These are phyloP conservation scores for Serendipita indica DNA, from an alignment of 768 basidiomycete genomes.

Conservation along the genomic window DNA sequence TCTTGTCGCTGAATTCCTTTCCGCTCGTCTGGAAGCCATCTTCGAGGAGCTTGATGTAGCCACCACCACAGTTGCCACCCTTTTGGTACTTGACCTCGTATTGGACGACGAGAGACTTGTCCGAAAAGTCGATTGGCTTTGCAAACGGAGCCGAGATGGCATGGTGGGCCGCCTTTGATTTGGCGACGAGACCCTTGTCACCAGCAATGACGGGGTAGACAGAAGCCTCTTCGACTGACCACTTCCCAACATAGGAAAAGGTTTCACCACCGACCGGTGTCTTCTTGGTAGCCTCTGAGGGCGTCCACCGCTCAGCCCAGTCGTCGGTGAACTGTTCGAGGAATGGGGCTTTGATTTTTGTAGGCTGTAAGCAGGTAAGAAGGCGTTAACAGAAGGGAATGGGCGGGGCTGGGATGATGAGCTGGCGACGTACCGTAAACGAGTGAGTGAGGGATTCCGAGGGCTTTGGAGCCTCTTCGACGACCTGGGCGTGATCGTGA, in stretches of 20 bases:
- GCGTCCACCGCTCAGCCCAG: constrained; percentile 86
- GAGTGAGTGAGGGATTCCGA: constrained; percentile 2
- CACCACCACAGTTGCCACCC: constrained; percentile 97
- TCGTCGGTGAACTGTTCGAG: constrained; percentile 91
- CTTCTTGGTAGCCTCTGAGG: constrained; percentile 96
- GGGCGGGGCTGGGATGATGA: background rate
- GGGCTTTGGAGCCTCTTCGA: background rate
- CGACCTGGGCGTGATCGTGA: constrained; percentile 9
- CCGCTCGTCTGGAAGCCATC: constrained; percentile 88
- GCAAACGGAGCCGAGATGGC: constrained; percentile 91
- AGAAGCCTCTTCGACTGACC: constrained; percentile 82
- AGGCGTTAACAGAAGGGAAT: background rate
- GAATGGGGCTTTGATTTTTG: constrained; percentile 73
- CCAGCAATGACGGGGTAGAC: constrained; percentile 59
- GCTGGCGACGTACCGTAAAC: constrained; percentile 6
- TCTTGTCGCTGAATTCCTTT: constrained; percentile 87
- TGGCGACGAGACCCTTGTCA: constrained; percentile 85
- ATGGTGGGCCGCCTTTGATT: constrained; percentile 95
- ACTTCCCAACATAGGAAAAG: constrained; percentile 93
- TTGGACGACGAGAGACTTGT: constrained; percentile 83
- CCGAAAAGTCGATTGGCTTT: constrained; percentile 59
- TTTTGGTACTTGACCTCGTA: constrained; percentile 99
- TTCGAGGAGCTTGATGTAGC: constrained; percentile 91
- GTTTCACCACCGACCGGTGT: constrained; percentile 90
- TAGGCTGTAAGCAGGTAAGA: constrained; percentile 37